Evolutionary conservation across 768 basidiomycete species (phyloP).

Genomic region (Rhizopogon sp.): DNA sequence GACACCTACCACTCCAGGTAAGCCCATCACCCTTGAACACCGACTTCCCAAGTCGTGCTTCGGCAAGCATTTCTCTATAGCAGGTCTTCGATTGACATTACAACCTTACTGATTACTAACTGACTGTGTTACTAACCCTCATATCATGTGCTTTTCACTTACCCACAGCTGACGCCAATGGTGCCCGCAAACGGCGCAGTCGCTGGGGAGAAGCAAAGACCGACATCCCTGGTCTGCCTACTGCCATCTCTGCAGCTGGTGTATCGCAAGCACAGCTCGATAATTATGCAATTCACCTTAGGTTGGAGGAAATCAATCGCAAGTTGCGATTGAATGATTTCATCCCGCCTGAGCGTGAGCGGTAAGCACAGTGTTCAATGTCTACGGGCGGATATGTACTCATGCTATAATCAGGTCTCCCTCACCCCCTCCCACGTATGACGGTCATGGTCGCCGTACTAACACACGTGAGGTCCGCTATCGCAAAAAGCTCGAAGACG

Average conservation of each 20-base stretch:
- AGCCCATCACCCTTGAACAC: conserved; percentile 40
- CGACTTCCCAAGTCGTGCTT: conserved; percentile 32
- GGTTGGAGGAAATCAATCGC: conserved; percentile 96
- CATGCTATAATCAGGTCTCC: conserved; percentile 58
- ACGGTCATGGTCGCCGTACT: conserved; percentile 94
- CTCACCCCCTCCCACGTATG: conserved; percentile 96
- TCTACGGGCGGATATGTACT: neutral
- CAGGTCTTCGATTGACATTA: conserved; percentile 11
- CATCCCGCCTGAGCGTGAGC: conserved; percentile 91
- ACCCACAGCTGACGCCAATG: conserved; percentile 70
- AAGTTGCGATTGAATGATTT: conserved; percentile 93
- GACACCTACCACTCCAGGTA: conserved; percentile 71
- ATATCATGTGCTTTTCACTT: conserved; percentile 37
- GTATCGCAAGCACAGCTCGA: conserved; percentile 96
- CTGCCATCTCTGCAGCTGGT: conserved; percentile 88
- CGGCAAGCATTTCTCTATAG: conserved; percentile 14
- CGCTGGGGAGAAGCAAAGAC: conserved; percentile 96
- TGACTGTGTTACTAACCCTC: conserved; percentile 50
- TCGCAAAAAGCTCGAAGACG: conserved; percentile 90
- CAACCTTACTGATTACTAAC: conserved; percentile 32
- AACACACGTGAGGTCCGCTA: conserved; percentile 99
- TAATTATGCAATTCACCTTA: conserved; percentile 94
- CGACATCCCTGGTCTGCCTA: conserved; percentile 89
- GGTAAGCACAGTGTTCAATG: conserved; percentile 40
- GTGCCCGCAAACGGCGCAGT: conserved; percentile 90